These are phyloP conservation scores for Suaeda aralocaspica DNA, from an alignment of 148 eudicot genomes.

Conservation along the genomic window DNA sequence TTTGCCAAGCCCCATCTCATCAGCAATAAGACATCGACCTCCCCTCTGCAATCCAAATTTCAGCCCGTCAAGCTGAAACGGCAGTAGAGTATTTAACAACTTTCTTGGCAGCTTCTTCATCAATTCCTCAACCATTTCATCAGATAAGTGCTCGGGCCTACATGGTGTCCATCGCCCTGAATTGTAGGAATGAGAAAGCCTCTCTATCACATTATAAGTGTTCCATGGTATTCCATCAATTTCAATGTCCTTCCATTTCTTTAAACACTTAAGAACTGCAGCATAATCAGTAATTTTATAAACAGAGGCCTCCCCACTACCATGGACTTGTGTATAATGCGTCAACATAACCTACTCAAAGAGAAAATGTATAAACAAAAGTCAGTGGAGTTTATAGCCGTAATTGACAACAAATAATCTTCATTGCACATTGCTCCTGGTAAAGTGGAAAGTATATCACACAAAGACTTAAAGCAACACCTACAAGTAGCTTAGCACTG, in stretches of 20 bases:
- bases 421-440: not conserved
- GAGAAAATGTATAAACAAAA: not conserved
- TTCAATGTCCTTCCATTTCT: constrained; percentile 54
- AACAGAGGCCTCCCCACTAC: constrained; percentile 74
- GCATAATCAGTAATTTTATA: constrained; percentile 74
- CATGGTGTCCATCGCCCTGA: constrained; percentile 77
- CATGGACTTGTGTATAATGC: constrained; percentile 79
- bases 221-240: constrained; percentile 90
- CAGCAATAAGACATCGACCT: constrained; percentile 96
- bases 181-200: constrained; percentile 52
- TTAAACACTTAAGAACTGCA: constrained; percentile 62
- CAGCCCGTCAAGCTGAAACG: constrained; percentile 87
- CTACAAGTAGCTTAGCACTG: not conserved
- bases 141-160: constrained; percentile 86
- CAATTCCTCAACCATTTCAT: constrained; percentile 76
- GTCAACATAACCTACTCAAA: constrained; percentile 49
- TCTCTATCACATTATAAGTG: constrained; percentile 70
- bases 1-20: constrained; percentile 99
- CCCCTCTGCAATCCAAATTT: constrained; percentile 85
- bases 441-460: not conserved
- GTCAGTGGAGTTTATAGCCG: not conserved
- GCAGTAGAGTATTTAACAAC: constrained; percentile 54
- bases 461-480: constrained; percentile 3
- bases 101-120: constrained; percentile 56
- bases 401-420: not conserved